phyloP scores from a whole-genome alignment of 2,329 filamentous ascomycete genomes.

The Verticillium nubilum region DNA sequence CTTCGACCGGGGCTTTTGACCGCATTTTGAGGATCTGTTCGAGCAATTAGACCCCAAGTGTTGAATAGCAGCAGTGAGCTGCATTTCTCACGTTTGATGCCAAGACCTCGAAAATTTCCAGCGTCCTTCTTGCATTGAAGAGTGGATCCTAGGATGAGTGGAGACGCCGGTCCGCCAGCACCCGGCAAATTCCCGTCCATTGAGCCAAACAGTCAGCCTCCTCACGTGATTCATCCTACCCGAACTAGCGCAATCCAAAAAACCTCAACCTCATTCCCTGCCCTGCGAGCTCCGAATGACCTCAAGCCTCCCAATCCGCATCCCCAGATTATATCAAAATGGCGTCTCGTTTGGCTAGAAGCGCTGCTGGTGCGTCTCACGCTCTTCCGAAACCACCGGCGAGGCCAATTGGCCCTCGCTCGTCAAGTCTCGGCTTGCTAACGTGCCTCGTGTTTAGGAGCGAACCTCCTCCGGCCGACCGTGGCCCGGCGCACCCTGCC shows the following conservation, averaged over 20 bases:
- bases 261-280: conserved; percentile 41
- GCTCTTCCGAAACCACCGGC: conserved; percentile 12
- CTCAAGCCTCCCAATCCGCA: conserved; percentile 40
- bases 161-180: background rate
- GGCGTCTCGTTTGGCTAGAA: conserved; percentile 96
- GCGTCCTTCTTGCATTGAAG: background rate
- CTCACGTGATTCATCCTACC: conserved; percentile 34
- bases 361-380: conserved; percentile 76
- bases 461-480: conserved; percentile 81
- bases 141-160: background rate
- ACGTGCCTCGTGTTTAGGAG: conserved; percentile 50
- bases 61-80: background rate
- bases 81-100: background rate
- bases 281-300: conserved; percentile 34
- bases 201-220: conserved; percentile 10
- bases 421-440: conserved; percentile 3
- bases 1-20: conserved; percentile 15
- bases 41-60: background rate
- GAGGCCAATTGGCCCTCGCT: conserved; percentile 29
- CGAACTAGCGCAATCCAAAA: conserved; percentile 37
- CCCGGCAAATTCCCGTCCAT: conserved; percentile 20
- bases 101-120: conserved; percentile 5
- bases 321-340: conserved; percentile 67
- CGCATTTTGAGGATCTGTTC: conserved; percentile 17
- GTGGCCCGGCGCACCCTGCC: conserved; percentile 71